A percentile compares a stretch with the other conserved stretches of the same genome.
These are phyloP conservation scores for Eimeria sp. DNA, from an alignment of 169 alveolate species.

Conservation along the genomic window DNA sequence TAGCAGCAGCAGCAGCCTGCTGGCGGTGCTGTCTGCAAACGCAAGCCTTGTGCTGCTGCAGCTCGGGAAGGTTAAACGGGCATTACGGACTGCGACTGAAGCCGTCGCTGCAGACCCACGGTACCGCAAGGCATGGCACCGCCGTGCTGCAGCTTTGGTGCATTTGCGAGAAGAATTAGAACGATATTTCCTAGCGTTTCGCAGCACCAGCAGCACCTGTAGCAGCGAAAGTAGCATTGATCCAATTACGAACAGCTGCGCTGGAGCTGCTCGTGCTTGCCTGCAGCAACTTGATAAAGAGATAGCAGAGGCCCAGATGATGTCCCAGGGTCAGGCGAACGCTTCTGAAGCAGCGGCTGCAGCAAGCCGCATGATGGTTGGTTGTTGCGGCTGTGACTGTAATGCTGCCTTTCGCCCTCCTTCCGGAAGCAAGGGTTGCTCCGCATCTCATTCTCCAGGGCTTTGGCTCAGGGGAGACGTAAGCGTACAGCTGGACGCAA, in stretches of 20 bases:
- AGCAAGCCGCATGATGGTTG: constrained; percentile 16
- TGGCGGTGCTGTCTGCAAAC: constrained; percentile 39
- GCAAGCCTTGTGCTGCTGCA: constrained; percentile 28
- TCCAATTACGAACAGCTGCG: background rate
- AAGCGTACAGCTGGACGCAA: constrained; percentile 11
- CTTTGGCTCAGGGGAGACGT: constrained; percentile 55
- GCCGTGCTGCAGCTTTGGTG: constrained; percentile 57
- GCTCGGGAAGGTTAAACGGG: background rate
- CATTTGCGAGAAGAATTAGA: background rate
- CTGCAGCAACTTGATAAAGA: constrained; percentile 17
- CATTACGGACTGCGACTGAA: constrained; percentile 43
- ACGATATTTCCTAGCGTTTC: background rate
- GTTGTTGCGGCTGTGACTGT: constrained; percentile 48
- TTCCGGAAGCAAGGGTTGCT: background rate
- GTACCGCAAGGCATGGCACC: constrained; percentile 68
- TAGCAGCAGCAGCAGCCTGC: background rate
- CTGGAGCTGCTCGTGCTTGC: background rate
- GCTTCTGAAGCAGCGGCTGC: constrained; percentile 13
- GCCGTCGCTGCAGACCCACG: constrained; percentile 44
- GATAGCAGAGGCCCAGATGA: constrained; percentile 46
- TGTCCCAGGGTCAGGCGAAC: constrained; percentile 11
- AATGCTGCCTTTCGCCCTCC: background rate
- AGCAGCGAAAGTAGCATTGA: background rate
- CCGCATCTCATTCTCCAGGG: background rate
- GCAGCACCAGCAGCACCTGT: background rate